Evolutionary conservation across 257 asterid species (phyloP), one percentile per base, ranked within the genome.

Genomic region (Buddleja alternifolia): DNA sequence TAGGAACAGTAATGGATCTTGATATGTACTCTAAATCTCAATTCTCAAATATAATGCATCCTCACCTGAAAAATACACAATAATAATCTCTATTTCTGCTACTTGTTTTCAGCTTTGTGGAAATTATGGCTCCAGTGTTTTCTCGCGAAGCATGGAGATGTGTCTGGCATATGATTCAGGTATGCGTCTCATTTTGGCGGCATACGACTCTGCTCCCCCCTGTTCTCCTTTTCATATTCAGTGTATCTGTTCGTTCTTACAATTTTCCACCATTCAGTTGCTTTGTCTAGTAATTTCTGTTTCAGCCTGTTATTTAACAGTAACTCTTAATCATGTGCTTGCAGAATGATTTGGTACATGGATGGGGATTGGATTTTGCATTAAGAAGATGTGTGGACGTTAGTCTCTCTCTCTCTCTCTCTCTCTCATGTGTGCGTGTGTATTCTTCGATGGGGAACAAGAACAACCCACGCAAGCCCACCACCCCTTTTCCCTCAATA

Each of bases 111-210:
- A 94, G 99, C 37, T 94, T 94, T 82, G 99, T 94, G 78, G 99
- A 94, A 87, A 94, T 94, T 70, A 94, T 94, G 99, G 99, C 99
- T 82, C 99, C 99, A 36, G 99, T 94, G n/a, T 94, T 91, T 73
- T 91, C 99, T 72, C 91, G 97, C 24, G 93, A 85, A 63, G 99
- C 99, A 78, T 94, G 99, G 99, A 83, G 95, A 77, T 94, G 99
- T 75, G 97, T 91, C 68, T 94, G 99, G 99, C 97, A 94, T 84
- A 86, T 94, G 99, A 94, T 94, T 86, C 99, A 94, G 99, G 99
- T 94, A 80, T 44, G 20, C 61, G 40, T 70, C 56, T 29, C 32
- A 1, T 63, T 41, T 60, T 69, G 37, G 57, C 41, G 46, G 55
- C 74, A 65, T 45, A 17, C 17, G 29, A n/a, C 3, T 10, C 7